Evolutionary conservation across 2,329 filamentous ascomycete genomes (phyloP), one percentile per base, ranked within the genome.

Genomic region (Fusarium siculi): DNA sequence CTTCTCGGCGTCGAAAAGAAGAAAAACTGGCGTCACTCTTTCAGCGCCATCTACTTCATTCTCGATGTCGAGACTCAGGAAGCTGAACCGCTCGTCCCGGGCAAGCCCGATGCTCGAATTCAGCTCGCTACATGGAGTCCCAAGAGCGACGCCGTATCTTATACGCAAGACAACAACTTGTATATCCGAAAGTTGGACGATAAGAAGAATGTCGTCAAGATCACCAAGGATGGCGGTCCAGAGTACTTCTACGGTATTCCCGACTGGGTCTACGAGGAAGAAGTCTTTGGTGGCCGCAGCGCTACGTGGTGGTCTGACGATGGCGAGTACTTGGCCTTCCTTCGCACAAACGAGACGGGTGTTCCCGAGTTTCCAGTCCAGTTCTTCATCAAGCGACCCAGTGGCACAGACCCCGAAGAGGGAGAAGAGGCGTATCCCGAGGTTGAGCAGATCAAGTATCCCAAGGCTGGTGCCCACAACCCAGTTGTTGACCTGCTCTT

Each of bases 241-340:
- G 91, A 98, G 76, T 90, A 96, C 67, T 99, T 99, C 82, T 98
- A 99, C 77, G 96, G 96, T 23, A 90, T 98, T 25, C 96, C 96
- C 1, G 97, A 99, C 81, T 99, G 96, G 96, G 96, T 98, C 0
- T 97, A 97, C 78, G 94, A 97, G 79, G 87, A 88, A 75, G 84
- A 85, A 63, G 84, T 85, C 7, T 93, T 98, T 70, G 82, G 85
- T 19, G 92, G 89, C 4, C 93, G 93, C 75, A 94, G 90, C 69
- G 96, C 93, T 9, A 97, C 95, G 2, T 99, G 97, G 96, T 99
- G 95, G 95, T 96, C 94, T 39, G 88, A 92, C 40, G 94, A 97
- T 80, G 96, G 95, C 57, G 92, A 94, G 77, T 97, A 93, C 79
- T 84, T 99, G 66, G 94, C 96, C 28, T 99, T 97, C 81, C 85